Conservation (phyloP, 768 basidiomycete genomes). For the Xanthoconium purpureum region DNA sequence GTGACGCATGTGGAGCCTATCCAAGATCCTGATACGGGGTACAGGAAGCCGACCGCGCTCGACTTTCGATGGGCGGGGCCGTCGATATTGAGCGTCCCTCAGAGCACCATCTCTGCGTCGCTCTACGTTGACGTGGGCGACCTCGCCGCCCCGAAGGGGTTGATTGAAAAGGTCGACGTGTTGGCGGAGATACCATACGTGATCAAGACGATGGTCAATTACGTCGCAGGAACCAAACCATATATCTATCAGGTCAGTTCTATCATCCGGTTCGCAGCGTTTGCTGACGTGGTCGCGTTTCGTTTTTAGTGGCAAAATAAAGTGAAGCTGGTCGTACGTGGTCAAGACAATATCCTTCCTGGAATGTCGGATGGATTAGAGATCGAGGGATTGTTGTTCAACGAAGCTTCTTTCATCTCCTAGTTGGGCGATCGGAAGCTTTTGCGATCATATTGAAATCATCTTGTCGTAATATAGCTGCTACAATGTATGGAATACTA, state of each 20-base stretch:
- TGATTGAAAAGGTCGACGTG: slow-evolving; percentile 92
- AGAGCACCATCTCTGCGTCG: slow-evolving; percentile 55
- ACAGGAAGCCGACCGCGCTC: slow-evolving; percentile 66
- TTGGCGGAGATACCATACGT: slow-evolving; percentile 93
- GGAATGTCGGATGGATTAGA: slow-evolving; percentile 38
- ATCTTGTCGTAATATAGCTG: slow-evolving; percentile 13
- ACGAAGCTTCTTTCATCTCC: slow-evolving; percentile 90
- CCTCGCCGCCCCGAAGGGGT: slow-evolving; percentile 57
- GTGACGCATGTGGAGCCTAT: slow-evolving; percentile 59
- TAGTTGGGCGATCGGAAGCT: slow-evolving; percentile 7
- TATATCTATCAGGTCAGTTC: slow-evolving; percentile 85
- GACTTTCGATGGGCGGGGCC: slow-evolving; percentile 77
- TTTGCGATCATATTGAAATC: too few relatives aligned
- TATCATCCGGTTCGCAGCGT: background rate
- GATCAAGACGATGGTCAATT: slow-evolving; percentile 88
- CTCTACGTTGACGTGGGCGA: slow-evolving; percentile 57
- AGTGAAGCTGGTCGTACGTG: slow-evolving; percentile 46
- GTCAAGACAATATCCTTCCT: slow-evolving; percentile 40
- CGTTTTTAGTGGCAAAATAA: slow-evolving; percentile 53
- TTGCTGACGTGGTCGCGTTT: background rate
- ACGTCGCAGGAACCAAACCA: slow-evolving; percentile 90
- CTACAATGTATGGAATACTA: background rate
- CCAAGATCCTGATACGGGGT: slow-evolving; percentile 78
- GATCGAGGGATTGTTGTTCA: slow-evolving; percentile 74
- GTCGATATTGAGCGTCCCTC: slow-evolving; percentile 50